phyloP scores from a whole-genome alignment of 2,329 filamentous ascomycete species.

The Ascosphaera apis region DNA sequence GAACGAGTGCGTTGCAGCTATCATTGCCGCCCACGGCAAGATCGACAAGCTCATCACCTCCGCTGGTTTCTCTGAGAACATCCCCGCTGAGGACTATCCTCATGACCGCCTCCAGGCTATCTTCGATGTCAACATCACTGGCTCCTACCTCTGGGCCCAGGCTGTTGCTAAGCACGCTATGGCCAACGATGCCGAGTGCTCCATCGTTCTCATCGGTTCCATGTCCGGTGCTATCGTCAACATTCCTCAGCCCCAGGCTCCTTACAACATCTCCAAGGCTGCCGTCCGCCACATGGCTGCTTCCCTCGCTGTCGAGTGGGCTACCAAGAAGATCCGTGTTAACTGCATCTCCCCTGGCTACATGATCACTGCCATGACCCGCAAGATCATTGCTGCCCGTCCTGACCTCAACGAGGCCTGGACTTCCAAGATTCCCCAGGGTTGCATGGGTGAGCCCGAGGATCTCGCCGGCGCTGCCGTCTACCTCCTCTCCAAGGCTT shows the following conservation, averaged over 20 bases:
- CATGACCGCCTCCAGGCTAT: slow-evolving; percentile 80
- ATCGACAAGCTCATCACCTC: slow-evolving; percentile 87
- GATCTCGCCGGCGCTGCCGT: slow-evolving; percentile 87
- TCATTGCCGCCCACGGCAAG: slow-evolving; percentile 48
- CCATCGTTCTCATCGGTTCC: slow-evolving; percentile 84
- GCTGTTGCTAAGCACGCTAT: slow-evolving; percentile 74
- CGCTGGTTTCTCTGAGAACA: slow-evolving; percentile 94
- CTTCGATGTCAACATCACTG: slow-evolving; percentile 83
- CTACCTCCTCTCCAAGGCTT: slow-evolving; percentile 62
- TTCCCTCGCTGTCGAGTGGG: slow-evolving; percentile 86
- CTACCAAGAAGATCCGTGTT: slow-evolving; percentile 63
- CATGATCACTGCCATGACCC: slow-evolving; percentile 84
- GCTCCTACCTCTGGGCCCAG: slow-evolving; percentile 73
- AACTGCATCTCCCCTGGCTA: slow-evolving; percentile 93
- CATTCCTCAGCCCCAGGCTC: slow-evolving; percentile 77
- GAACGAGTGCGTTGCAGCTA: slow-evolving; percentile 44
- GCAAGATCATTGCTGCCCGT: slow-evolving; percentile 86
- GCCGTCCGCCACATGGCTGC: slow-evolving; percentile 72
- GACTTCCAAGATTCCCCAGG: slow-evolving; percentile 77
- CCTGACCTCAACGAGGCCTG: slow-evolving; percentile 74
- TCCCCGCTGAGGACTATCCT: slow-evolving; percentile 74
- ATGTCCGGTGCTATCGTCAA: slow-evolving; percentile 93
- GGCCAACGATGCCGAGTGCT: slow-evolving; percentile 53
- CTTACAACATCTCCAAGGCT: slow-evolving; percentile 85
- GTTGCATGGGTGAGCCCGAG: slow-evolving; percentile 78